A percentile compares a stretch with the other conserved stretches of the same genome.
Evolutionary conservation across 768 basidiomycete species (phyloP).

Genomic region (Amanita molliuscula): DNA sequence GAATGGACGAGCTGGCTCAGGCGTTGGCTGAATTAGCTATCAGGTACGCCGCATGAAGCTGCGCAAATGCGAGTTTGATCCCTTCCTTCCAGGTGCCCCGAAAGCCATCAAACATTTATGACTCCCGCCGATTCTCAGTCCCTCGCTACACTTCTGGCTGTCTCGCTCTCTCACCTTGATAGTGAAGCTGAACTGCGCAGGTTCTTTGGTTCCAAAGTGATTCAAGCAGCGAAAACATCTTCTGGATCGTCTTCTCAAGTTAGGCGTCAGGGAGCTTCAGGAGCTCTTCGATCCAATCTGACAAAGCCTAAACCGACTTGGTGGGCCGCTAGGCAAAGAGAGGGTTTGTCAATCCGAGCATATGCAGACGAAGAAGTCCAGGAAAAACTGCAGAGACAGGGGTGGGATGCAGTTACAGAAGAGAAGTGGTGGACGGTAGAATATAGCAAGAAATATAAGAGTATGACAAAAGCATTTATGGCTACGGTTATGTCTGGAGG

Average conservation of each 20-base stretch:
- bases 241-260: conserved; percentile 22
- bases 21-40: conserved; percentile 77
- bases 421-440: conserved; percentile 90
- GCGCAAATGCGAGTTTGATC: neutral
- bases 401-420: conserved; percentile 20
- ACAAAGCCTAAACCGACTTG: conserved; percentile 70
- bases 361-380: conserved; percentile 45
- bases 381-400: conserved; percentile 29
- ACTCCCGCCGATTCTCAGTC: conserved; percentile 20
- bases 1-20: conserved; percentile 71
- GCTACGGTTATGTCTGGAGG: conserved; percentile 74
- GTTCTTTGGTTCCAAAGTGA: conserved; percentile 90
- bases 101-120: conserved; percentile 36
- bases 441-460: conserved; percentile 78
- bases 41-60: conserved; percentile 37
- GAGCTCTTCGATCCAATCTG: conserved; percentile 52
- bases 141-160: conserved; percentile 52
- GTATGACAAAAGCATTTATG: conserved; percentile 73
- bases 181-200: conserved; percentile 84
- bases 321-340: conserved; percentile 59
- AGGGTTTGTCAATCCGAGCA: conserved; percentile 60
- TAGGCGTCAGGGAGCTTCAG: conserved; percentile 26
- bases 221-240: conserved; percentile 45
- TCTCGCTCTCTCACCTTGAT: conserved; percentile 78
- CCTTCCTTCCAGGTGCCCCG: conserved; percentile 17